Evolutionary conservation across 768 basidiomycete species (phyloP).

Genomic region (Amanita rimosa): DNA sequence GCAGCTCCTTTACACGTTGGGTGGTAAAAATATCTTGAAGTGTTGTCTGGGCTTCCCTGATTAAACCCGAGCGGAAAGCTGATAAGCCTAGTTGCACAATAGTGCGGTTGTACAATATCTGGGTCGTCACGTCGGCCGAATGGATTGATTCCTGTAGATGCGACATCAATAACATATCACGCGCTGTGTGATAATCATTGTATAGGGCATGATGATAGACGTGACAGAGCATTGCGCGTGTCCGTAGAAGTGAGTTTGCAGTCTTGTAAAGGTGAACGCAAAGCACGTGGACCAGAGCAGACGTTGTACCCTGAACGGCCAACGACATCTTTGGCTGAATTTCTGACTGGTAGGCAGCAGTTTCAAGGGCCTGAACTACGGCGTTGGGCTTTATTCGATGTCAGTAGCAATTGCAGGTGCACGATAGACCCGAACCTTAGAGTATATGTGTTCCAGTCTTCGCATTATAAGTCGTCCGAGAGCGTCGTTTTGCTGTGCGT

Average conservation of each 20-base stretch:
- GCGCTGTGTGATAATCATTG: slow-evolving; percentile 92
- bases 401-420: slow-evolving; percentile 7
- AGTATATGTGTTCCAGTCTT: slow-evolving; percentile 94
- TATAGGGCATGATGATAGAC: slow-evolving; percentile 96
- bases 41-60: slow-evolving; percentile 87
- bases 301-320: slow-evolving; percentile 41
- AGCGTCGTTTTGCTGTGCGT: slow-evolving; percentile 63
- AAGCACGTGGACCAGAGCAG: slow-evolving; percentile 75
- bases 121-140: slow-evolving; percentile 92
- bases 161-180: slow-evolving; percentile 98
- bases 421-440: slow-evolving; percentile 50
- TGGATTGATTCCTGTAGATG: slow-evolving; percentile 96
- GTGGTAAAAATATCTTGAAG: slow-evolving; percentile 95
- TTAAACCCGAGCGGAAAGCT: slow-evolving; percentile 91
- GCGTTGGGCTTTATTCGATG: slow-evolving; percentile 63
- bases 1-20: slow-evolving; percentile 91
- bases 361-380: slow-evolving; percentile 84
- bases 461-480: slow-evolving; percentile 88
- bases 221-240: slow-evolving; percentile 94
- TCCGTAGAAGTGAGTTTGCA: slow-evolving; percentile 84
- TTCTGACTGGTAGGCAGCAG: slow-evolving; percentile 44
- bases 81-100: slow-evolving; percentile 96
- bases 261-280: slow-evolving; percentile 91
- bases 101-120: slow-evolving; percentile 96
- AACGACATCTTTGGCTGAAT: slow-evolving; percentile 57